These are phyloP conservation scores for Cyanodermella asteris DNA, from an alignment of 2,329 filamentous ascomycete genomes.

Conservation along the genomic window DNA sequence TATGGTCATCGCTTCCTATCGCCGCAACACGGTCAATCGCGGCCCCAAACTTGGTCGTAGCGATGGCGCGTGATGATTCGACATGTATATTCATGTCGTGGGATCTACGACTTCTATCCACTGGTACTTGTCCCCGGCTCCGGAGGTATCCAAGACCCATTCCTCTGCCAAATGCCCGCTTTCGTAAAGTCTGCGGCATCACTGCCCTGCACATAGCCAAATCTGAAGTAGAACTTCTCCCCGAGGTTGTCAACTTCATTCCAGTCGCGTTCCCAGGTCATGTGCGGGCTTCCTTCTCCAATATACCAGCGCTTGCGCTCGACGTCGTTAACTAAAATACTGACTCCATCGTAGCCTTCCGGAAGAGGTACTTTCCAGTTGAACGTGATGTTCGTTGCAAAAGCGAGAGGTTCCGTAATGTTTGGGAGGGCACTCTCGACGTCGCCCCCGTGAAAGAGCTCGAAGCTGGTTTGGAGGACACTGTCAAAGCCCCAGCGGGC, in stretches of 20 bases:
- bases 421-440: slow-evolving; percentile 40
- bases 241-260: slow-evolving; percentile 3
- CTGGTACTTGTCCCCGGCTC: slow-evolving; percentile 1
- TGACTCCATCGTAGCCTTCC: slow-evolving; percentile 6
- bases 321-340: slow-evolving; percentile 10
- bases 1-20: too few relatives aligned
- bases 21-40: too few relatives aligned
- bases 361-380: slow-evolving; percentile 24
- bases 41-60: too few relatives aligned
- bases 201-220: slow-evolving; percentile 12
- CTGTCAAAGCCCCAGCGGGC: slow-evolving; percentile 86
- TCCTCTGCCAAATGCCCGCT: slow-evolving; percentile 13
- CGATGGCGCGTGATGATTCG: too few relatives aligned
- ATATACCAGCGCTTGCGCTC: slow-evolving; percentile 6
- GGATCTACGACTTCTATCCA: too few relatives aligned
- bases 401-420: slow-evolving; percentile 24
- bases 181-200: slow-evolving; percentile 17
- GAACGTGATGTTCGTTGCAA: slow-evolving; percentile 41
- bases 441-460: slow-evolving; percentile 45
- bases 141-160: slow-evolving; percentile 9
- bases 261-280: slow-evolving; percentile 1
- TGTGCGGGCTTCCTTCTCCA: too few relatives aligned
- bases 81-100: too few relatives aligned
- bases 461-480: slow-evolving; percentile 59
- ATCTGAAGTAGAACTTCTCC: slow-evolving; percentile 15